A percentile compares a stretch with the other conserved stretches of the same genome.
Evolutionary conservation across 768 basidiomycete genomes (phyloP).

Genomic region (Clavulina sp.): DNA sequence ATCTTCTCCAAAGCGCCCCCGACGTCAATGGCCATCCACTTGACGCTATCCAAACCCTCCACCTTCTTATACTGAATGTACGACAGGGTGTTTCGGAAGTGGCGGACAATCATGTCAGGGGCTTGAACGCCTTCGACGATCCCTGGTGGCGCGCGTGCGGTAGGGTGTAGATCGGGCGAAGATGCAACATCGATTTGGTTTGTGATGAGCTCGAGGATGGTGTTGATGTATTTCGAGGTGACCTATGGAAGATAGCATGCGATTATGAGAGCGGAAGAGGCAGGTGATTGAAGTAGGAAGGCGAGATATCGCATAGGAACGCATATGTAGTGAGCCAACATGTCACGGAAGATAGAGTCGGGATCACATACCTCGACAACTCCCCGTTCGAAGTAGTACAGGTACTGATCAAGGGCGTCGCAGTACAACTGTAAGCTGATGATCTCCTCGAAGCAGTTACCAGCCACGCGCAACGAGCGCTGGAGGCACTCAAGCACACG

Average conservation of each 20-base stretch:
- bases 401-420: conserved; percentile 87
- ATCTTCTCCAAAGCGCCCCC: conserved; percentile 81
- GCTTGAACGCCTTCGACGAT: conserved; percentile 84
- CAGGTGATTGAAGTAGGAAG: background rate
- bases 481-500: conserved; percentile 95
- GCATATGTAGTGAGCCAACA: background rate
- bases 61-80: conserved; percentile 68
- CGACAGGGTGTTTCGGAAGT: conserved; percentile 78
- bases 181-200: conserved; percentile 85
- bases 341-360: background rate
- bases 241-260: too few relatives aligned
- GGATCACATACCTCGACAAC: conserved; percentile 61
- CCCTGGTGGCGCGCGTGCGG: conserved; percentile 72
- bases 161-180: conserved; percentile 73
- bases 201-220: conserved; percentile 87
- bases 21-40: conserved; percentile 77
- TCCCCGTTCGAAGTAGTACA: conserved; percentile 89
- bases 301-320: too few relatives aligned
- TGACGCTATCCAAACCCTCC: conserved; percentile 27
- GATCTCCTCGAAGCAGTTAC: conserved; percentile 91
- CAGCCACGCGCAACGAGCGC: conserved; percentile 89
- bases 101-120: conserved; percentile 83
- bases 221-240: conserved; percentile 91
- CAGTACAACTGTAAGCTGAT: conserved; percentile 93
- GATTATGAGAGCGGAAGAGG: background rate